These are phyloP conservation scores for Pythium monospermum DNA, from an alignment of 352 stramenopile species.

Conservation along the genomic window DNA sequence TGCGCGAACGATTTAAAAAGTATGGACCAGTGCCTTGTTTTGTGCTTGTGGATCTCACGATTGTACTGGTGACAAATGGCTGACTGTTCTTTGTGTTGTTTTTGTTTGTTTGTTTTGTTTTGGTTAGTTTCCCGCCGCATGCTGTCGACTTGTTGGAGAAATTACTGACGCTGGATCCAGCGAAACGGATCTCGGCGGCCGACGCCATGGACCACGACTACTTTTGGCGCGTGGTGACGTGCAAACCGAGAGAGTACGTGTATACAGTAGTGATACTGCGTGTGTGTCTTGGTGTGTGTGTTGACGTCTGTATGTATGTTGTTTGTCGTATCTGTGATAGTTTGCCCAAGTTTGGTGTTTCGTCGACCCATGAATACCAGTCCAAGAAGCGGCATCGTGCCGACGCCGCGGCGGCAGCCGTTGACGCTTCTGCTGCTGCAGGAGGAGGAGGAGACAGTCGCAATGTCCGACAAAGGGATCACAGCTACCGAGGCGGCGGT, in stretches of 20 bases:
- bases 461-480: slow-evolving; percentile 8
- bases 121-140: slow-evolving; percentile 59
- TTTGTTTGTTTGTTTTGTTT: neutral
- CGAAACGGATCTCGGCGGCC: slow-evolving; percentile 90
- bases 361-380: slow-evolving; percentile 82
- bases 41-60: neutral
- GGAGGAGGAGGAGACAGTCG: slow-evolving; percentile 1
- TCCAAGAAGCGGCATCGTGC: slow-evolving; percentile 83
- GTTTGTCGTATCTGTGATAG: slow-evolving; percentile 26
- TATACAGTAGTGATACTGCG: neutral
- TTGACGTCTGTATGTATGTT: neutral
- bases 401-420: slow-evolving; percentile 47
- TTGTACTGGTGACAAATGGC: neutral
- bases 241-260: slow-evolving; percentile 77
- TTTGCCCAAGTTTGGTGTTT: slow-evolving; percentile 81
- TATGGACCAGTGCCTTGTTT: slow-evolving; percentile 18
- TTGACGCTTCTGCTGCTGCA: too few species aligned
- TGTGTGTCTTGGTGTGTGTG: too few species aligned
- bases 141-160: slow-evolving; percentile 91
- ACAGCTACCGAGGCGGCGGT: slow-evolving; percentile 10
- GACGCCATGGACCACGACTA: slow-evolving; percentile 96
- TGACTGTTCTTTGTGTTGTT: neutral
- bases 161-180: slow-evolving; percentile 94
- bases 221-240: slow-evolving; percentile 90
- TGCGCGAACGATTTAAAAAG: slow-evolving; percentile 81